These are phyloP conservation scores for Cyberlindnera euphorbiae DNA, from an alignment of 805 yeast genomes.

Conservation along the genomic window DNA sequence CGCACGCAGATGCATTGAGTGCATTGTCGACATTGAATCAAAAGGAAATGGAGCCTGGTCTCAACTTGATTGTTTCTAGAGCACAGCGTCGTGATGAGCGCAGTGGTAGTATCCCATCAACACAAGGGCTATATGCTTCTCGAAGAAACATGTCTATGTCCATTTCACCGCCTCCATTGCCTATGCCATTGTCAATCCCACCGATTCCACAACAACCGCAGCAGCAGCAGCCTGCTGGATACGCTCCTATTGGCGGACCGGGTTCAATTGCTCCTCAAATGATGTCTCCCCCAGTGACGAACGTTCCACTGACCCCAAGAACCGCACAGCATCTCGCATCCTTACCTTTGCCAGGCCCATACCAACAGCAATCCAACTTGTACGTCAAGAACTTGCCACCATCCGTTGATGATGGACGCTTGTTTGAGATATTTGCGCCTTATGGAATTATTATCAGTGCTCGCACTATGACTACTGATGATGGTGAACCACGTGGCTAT, in stretches of 20 bases:
- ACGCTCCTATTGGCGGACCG: too few relatives aligned
- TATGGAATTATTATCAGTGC: conserved; percentile 50
- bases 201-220: conserved; percentile 7
- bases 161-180: conserved; percentile 2
- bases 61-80: conserved; percentile 34
- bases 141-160: conserved; percentile 1
- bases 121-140: neutral
- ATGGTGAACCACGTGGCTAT: conserved; percentile 54
- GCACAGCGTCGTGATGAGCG: conserved; percentile 41
- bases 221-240: neutral
- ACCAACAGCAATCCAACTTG: conserved; percentile 60
- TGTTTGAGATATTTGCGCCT: conserved; percentile 34
- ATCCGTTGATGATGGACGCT: conserved; percentile 45
- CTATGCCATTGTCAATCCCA: conserved; percentile 1
- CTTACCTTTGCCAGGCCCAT: conserved; percentile 40
- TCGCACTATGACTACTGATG: conserved; percentile 41
- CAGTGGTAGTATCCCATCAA: neutral
- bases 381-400: conserved; percentile 59
- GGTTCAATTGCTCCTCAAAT: neutral
- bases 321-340: neutral
- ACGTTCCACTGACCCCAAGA: too few relatives aligned
- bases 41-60: conserved; percentile 31
- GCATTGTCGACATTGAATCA: conserved; percentile 45
- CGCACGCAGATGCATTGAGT: conserved; percentile 41
- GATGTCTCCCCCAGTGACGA: too few relatives aligned